These are phyloP conservation scores for Kluyveromyces sp. DNA, from an alignment of 1,139 yeast species.

Conservation along the genomic window DNA sequence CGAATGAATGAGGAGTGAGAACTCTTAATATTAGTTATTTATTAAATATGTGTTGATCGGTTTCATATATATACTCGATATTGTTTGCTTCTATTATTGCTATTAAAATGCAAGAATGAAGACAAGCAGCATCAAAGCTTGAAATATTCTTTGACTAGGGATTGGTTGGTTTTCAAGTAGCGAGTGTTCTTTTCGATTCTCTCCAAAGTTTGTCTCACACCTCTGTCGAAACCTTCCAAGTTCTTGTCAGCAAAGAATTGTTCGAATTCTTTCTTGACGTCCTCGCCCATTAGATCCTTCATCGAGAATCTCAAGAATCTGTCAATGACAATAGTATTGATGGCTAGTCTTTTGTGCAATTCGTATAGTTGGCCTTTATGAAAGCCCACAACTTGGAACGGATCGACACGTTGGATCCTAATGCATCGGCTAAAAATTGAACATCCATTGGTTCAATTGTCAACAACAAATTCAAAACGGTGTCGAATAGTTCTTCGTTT, in stretches of 20 bases:
- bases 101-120: too few relatives aligned
- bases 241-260: conserved; percentile 49
- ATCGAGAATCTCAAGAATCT: conserved; percentile 52
- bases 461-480: conserved; percentile 20
- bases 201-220: conserved; percentile 49
- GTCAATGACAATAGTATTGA: conserved; percentile 56
- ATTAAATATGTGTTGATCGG: too few relatives aligned
- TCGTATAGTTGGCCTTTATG: conserved; percentile 46
- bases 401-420: conserved; percentile 44
- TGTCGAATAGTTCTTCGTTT: conserved; percentile 29
- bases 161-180: conserved; percentile 5
- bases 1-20: too few relatives aligned
- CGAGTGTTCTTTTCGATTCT: conserved; percentile 40
- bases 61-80: too few relatives aligned
- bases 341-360: conserved; percentile 41
- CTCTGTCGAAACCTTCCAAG: conserved; percentile 53
- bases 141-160: conserved; percentile 2
- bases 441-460: conserved; percentile 52
- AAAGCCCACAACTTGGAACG: conserved; percentile 49
- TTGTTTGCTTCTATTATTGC: too few relatives aligned
- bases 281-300: conserved; percentile 39
- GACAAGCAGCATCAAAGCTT: not conserved
- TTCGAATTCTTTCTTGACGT: conserved; percentile 39
- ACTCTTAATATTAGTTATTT: too few relatives aligned
- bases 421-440: conserved; percentile 47